phyloP scores from a whole-genome alignment of 441 rosid genomes.

The Populus trichocarpa region DNA sequence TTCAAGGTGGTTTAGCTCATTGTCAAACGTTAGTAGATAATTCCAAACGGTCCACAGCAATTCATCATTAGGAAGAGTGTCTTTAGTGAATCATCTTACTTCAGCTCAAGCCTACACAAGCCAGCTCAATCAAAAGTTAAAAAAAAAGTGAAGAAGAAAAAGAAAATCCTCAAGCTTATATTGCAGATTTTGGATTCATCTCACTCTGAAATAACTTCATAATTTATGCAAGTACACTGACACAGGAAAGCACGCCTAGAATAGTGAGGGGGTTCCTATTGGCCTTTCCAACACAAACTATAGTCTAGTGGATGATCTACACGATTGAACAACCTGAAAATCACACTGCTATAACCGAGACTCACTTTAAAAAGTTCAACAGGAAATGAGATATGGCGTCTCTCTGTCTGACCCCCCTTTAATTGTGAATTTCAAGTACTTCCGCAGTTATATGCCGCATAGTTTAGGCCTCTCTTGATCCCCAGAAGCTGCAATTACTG shows the following conservation, averaged over 20 bases:
- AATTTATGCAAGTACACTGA: background rate
- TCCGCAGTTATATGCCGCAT: constrained; percentile 23
- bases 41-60: background rate
- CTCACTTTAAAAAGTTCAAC: background rate
- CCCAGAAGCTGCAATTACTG: constrained; percentile 37
- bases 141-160: background rate
- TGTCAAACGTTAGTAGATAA: background rate
- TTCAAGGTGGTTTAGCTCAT: background rate
- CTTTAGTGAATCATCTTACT: background rate
- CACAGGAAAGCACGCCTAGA: background rate
- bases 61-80: background rate
- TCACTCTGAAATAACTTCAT: background rate
- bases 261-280: background rate
- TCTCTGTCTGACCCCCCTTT: background rate
- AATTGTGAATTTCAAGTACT: background rate
- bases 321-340: background rate
- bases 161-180: background rate
- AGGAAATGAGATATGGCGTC: background rate
- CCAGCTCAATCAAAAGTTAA: background rate
- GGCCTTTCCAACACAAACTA: background rate
- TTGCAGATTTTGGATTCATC: background rate
- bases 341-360: constrained; percentile 2
- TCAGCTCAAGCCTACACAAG: background rate
- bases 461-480: constrained; percentile 35
- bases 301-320: too few relatives aligned